Conservation (phyloP, 169 alveolate species). For the Plasmodium sp. region DNA sequence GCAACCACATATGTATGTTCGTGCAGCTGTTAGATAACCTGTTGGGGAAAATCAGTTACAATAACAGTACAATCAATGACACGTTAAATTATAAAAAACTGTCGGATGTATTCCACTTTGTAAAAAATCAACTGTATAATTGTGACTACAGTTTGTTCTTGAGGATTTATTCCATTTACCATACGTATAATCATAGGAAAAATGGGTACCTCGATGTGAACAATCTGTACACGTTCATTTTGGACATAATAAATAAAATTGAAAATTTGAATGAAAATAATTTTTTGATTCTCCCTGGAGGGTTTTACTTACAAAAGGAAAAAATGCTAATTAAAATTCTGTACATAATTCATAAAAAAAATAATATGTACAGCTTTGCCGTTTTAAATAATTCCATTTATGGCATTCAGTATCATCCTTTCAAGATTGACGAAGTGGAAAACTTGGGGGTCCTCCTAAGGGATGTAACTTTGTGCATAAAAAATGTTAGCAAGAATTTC, state of each 20-base stretch:
- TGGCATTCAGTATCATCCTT: constrained; percentile 82
- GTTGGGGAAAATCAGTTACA: constrained; percentile 49
- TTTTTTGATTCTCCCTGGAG: constrained; percentile 72
- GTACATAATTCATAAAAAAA: constrained; percentile 54
- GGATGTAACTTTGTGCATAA: constrained; percentile 82
- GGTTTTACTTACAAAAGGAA: constrained; percentile 68
- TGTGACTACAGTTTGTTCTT: constrained; percentile 74
- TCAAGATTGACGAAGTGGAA: constrained; percentile 77
- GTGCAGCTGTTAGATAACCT: constrained; percentile 52
- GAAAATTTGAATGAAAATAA: constrained; percentile 70
- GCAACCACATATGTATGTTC: constrained; percentile 69
- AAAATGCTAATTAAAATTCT: constrained; percentile 68
- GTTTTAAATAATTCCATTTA: constrained; percentile 66
- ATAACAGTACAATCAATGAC: constrained; percentile 35
- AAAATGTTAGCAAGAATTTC: constrained; percentile 81
- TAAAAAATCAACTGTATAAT: constrained; percentile 58
- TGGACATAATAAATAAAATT: constrained; percentile 59
- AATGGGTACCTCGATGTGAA: constrained; percentile 71
- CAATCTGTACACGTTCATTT: constrained; percentile 43
- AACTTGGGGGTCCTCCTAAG: constrained; percentile 80
- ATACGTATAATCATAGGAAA: constrained; percentile 71
- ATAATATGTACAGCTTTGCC: constrained; percentile 65
- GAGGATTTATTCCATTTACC: constrained; percentile 59
- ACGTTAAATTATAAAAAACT: constrained; percentile 54
- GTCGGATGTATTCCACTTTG: constrained; percentile 34